Evolutionary conservation across 441 rosid genomes (phyloP), one percentile per base, ranked within the genome.

Genomic region (Melastoma candidum): DNA sequence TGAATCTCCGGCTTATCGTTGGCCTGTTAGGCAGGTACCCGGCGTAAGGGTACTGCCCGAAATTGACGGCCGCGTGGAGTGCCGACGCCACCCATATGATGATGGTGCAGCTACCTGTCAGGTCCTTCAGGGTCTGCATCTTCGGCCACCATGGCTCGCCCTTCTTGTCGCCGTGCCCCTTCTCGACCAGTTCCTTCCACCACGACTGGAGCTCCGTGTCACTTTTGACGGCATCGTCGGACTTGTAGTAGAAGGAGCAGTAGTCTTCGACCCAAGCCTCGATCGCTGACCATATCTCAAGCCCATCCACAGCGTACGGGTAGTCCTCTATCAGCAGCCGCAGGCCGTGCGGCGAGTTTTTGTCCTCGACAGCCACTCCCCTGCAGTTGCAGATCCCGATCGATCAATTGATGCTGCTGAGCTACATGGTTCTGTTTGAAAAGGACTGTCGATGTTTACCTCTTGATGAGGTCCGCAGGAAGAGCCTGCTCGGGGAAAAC

Each of bases 351-450:
- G 71, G 78, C 4, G 88, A 76, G 14, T 74, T 66, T 2, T 77
- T 61, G 56, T 87, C 97, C 52, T 79, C 78, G 52, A 87, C 81
- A 1, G 96, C 96, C 67, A 90, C 53, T 61, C 97, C 97, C 73
- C 97, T 89, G 78, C 43, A 63, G 13, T 50, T 4, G 27, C 1
- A 4, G 8, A 32, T 4, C 8, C 41, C 41, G 41, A 32, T 32
- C 41, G 41, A 32, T 32, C 41, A 32, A 8, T 4, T 8, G 3
- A 62, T 12, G 7, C 36, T 1, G 12, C 24, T 32, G 5, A 3
- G 7, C 41, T 6, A 32, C 41, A 32, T 8, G 5, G 41, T 8
- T 32, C 1, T 32, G 41, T 46, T 9, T 24, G n/a, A 12, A 45
- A 2, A 27, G 17, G 11, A 12, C 22, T 1, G 11, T 4, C 7